Conservation (phyloP, 2,329 filamentous ascomycete genomes). For the Claviceps monticola region DNA sequence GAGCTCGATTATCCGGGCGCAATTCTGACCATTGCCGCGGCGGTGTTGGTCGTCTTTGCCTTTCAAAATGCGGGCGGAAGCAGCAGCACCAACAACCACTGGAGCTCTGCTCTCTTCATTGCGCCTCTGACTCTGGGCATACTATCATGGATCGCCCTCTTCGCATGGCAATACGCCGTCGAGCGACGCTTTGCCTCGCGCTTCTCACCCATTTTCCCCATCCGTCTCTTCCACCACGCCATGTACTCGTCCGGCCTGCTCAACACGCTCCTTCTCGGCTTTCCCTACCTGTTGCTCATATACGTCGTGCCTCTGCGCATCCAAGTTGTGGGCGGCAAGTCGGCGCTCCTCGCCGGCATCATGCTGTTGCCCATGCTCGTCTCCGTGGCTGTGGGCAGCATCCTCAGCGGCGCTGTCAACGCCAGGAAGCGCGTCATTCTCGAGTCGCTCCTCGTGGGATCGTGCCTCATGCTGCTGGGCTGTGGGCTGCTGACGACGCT, state of each 20-base stretch:
- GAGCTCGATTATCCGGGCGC: conserved; percentile 41
- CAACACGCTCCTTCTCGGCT: conserved; percentile 35
- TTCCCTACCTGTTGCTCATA: conserved; percentile 33
- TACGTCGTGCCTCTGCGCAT: conserved; percentile 36
- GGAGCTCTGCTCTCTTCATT: conserved; percentile 25
- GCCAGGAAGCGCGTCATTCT: conserved; percentile 25
- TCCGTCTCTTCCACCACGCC: conserved; percentile 32
- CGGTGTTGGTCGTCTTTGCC: conserved; percentile 41
- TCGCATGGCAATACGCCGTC: conserved; percentile 16
- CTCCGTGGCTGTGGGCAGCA: conserved; percentile 31
- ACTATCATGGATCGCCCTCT: conserved; percentile 14
- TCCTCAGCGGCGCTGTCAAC: conserved; percentile 28
- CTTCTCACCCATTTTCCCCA: conserved; percentile 29
- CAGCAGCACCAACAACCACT: conserved; percentile 17
- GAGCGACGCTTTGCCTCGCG: conserved; percentile 14
- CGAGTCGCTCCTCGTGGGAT: conserved; percentile 29
- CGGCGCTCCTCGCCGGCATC: conserved; percentile 31
- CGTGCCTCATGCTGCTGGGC: conserved; percentile 30
- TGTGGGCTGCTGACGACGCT: conserved; percentile 31
- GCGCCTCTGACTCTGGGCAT: conserved; percentile 17
- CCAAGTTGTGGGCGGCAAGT: conserved; percentile 35
- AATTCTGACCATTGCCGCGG: conserved; percentile 36
- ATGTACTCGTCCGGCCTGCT: conserved; percentile 28
- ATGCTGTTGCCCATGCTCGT: conserved; percentile 40
- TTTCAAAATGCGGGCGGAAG: conserved; percentile 34